Percentiles rank a stretch among this genome's conserved stretches.
These are phyloP conservation scores for Pulchroboletus neoregius DNA, from an alignment of 1,284 basidiomycete genomes.

Conservation along the genomic window DNA sequence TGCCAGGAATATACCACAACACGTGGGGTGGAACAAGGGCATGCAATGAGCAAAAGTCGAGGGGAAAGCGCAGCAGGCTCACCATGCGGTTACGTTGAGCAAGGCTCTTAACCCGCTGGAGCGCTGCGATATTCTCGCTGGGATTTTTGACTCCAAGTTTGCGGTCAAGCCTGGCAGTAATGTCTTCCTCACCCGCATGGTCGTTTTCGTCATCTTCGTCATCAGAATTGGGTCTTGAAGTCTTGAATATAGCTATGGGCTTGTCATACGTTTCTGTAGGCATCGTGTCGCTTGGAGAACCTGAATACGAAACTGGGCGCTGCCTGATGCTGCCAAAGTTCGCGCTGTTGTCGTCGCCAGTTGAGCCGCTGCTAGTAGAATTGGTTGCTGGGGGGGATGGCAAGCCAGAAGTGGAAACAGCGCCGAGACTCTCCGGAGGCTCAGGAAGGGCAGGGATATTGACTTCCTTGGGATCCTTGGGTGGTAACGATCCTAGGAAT, in stretches of 20 bases:
- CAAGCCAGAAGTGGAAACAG: slow-evolving; percentile 52
- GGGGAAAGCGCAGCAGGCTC: slow-evolving; percentile 24
- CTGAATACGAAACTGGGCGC: slow-evolving; percentile 33
- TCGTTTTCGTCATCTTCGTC: slow-evolving; percentile 59
- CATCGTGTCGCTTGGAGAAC: slow-evolving; percentile 32
- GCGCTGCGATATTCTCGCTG: slow-evolving; percentile 52
- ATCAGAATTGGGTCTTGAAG: slow-evolving; percentile 34
- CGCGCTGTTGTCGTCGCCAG: slow-evolving; percentile 55
- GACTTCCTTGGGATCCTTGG: slow-evolving; percentile 30
- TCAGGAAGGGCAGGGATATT: slow-evolving; percentile 63
- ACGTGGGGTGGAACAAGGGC: slow-evolving; percentile 26
- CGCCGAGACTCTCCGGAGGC: slow-evolving; percentile 56
- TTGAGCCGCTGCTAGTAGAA: slow-evolving; percentile 74
- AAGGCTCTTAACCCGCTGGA: slow-evolving; percentile 65
- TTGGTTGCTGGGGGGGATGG: slow-evolving; percentile 78
- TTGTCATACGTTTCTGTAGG: slow-evolving; percentile 33
- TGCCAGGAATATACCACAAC: slow-evolving; percentile 17
- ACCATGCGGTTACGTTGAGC: slow-evolving; percentile 71
- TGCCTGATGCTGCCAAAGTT: slow-evolving; percentile 45
- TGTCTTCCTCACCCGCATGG: slow-evolving; percentile 58
- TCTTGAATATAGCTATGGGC: slow-evolving; percentile 26
- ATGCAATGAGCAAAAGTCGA: slow-evolving; percentile 15
- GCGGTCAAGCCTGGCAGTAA: slow-evolving; percentile 58
- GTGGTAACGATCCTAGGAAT: slow-evolving; percentile 33
- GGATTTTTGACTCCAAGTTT: slow-evolving; percentile 36